Evolutionary conservation across 2,329 filamentous ascomycete species (phyloP).

Genomic region (Curvularia lunata): DNA sequence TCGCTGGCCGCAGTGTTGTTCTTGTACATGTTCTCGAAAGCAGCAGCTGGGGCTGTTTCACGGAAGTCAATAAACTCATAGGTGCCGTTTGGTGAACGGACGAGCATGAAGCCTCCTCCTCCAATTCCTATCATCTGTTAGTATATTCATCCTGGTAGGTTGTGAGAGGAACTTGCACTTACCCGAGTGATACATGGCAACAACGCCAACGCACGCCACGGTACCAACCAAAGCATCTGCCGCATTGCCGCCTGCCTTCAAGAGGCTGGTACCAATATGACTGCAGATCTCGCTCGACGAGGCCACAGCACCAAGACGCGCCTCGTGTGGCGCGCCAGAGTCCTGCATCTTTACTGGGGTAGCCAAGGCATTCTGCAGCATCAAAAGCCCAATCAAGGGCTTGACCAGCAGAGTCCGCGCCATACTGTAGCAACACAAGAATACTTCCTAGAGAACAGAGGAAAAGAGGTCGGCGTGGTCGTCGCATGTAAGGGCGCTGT

Average conservation of each 20-base stretch:
- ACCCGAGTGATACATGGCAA: constrained; percentile 57
- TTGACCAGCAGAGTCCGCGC: constrained; percentile 26
- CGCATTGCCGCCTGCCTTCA: constrained; percentile 59
- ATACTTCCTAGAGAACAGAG: constrained; percentile 16
- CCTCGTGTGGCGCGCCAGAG: constrained; percentile 24
- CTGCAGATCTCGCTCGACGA: constrained; percentile 55
- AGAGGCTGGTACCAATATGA: constrained; percentile 55
- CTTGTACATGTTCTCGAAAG: constrained; percentile 83
- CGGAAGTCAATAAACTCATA: constrained; percentile 91
- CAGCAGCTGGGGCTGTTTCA: constrained; percentile 83
- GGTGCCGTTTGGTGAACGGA: constrained; percentile 72
- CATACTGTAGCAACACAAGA: constrained; percentile 26
- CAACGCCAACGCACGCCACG: constrained; percentile 55
- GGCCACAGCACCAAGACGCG: constrained; percentile 54
- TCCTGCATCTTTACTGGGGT: constrained; percentile 27
- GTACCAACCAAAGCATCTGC: constrained; percentile 58
- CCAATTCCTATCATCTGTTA: constrained; percentile 69
- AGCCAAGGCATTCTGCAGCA: constrained; percentile 35
- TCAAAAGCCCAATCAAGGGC: constrained; percentile 35
- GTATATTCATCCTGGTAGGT: neutral
- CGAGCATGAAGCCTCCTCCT: constrained; percentile 88
- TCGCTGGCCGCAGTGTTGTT: constrained; percentile 72
- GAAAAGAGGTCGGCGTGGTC: constrained; percentile 14
- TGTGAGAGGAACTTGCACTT: constrained; percentile 7
- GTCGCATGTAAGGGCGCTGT: constrained; percentile 11